Evolutionary conservation across 495 filamentous ascomycete species (phyloP).

Genomic region (Penicillium coffeae): DNA sequence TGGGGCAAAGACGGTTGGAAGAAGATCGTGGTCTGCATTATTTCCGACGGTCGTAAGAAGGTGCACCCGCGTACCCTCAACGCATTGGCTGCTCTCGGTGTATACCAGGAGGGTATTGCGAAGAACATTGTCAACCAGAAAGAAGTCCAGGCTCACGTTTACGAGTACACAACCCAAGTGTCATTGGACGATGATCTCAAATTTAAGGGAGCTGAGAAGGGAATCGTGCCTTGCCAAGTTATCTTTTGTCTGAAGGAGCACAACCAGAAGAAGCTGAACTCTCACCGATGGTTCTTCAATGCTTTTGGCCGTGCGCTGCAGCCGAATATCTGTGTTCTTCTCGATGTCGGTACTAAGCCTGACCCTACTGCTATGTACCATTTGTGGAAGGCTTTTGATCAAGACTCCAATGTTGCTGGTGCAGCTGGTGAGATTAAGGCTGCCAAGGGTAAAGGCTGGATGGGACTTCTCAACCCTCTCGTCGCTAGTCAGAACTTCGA

Average conservation of each 20-base stretch:
- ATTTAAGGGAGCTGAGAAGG: constrained; percentile 99
- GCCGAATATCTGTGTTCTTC: constrained; percentile 93
- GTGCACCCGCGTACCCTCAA: constrained; percentile 92
- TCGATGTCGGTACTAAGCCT: constrained; percentile 93
- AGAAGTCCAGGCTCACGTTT: constrained; percentile 84
- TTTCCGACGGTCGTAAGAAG: constrained; percentile 90
- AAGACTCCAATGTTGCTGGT: constrained; percentile 92
- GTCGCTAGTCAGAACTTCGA: constrained; percentile 98
- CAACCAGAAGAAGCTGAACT: constrained; percentile 97
- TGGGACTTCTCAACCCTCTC: constrained; percentile 86
- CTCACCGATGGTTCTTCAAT: constrained; percentile 99
- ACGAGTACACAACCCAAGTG: constrained; percentile 98
- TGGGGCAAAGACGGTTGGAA: constrained; percentile 99
- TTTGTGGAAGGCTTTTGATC: constrained; percentile 98
- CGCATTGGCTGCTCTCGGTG: constrained; percentile 93
- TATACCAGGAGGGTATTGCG: constrained; percentile 98
- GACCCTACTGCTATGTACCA: constrained; percentile 88
- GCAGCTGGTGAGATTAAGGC: constrained; percentile 97
- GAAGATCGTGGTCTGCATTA: constrained; percentile 97
- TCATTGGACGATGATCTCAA: constrained; percentile 92
- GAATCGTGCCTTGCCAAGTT: constrained; percentile 97
- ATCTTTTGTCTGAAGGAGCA: constrained; percentile 99
- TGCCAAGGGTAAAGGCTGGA: constrained; percentile 79
- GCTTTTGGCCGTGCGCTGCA: constrained; percentile 90
- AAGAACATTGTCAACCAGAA: constrained; percentile 96